These are phyloP conservation scores for Trichoderma sp. DNA, from an alignment of 2,329 filamentous ascomycete species.

Conservation along the genomic window DNA sequence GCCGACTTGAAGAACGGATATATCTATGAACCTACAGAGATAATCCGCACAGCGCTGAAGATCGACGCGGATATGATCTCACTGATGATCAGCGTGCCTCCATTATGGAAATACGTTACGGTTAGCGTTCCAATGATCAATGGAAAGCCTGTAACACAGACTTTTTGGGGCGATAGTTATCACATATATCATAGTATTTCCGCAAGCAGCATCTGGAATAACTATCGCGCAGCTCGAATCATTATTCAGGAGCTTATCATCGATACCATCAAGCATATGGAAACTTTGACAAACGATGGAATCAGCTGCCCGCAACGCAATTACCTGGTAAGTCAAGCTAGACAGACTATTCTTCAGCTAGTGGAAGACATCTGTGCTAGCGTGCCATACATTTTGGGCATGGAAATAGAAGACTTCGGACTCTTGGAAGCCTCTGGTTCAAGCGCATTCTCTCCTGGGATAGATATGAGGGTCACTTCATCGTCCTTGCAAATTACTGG, in stretches of 20 bases:
- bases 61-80: neutral
- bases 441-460: neutral
- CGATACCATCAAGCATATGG: neutral
- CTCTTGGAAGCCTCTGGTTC: neutral
- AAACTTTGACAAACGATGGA: neutral
- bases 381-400: neutral
- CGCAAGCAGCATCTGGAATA: slow-evolving; percentile 3
- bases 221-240: neutral
- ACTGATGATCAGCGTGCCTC: neutral
- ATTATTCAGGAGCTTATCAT: neutral
- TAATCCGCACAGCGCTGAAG: neutral
- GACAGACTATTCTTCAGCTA: neutral
- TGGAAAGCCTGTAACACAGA: neutral
- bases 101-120: neutral
- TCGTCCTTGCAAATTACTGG: neutral
- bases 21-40: neutral
- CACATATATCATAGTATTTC: slow-evolving; percentile 1
- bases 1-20: neutral
- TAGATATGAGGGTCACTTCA: neutral
- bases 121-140: neutral
- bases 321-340: neutral
- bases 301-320: neutral
- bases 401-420: neutral
- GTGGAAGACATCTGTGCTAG: neutral
- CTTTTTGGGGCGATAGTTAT: neutral